Base-by-base conservation (phyloP, 1,284 basidiomycete genomes). In the Coniophora puteana region DNA sequence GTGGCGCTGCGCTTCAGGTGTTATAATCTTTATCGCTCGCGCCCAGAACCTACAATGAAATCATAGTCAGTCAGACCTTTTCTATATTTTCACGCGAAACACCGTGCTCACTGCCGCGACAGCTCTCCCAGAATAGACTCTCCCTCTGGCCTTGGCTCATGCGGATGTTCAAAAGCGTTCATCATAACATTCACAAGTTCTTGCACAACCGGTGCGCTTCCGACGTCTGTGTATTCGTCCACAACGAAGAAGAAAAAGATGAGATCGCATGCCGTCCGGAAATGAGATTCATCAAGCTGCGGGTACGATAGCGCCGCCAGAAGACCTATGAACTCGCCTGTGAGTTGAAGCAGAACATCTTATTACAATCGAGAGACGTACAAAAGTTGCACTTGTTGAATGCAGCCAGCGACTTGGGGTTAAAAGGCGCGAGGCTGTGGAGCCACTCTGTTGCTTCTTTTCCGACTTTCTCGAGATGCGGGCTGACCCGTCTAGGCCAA, bases 181-280 rank as follows among this genome's bases (percentile, higher is more conserved):
- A 44, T 38, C 14, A 44, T 36, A 17, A 46, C 31, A 12, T 46
- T 38, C 3, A 31, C 45, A 6, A 40, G 32, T 8, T 38, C 32
- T 8, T 26, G 24, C 8, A 34, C 37, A 17, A 23, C 43, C 4
- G 36, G 17, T 3, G 51, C 52, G 20, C 51, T 41, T 22, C 58
- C 55, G 1, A 59, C 49, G 42, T 72, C 69, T 10, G 65, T 63
- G 43, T 66, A 63, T 42, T 72, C 67, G 44, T 72, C 70, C 31
- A 69, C 55, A 11, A 67, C 58, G 45, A 69, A 71, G 45, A 68
- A 67, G 5, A 47, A 32, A 63, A 33, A 63, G 59, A 68, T 68
- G 11, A 70, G 47, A 42, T 72, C 69, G 46, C 64, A 65, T 4
- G 51, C 51, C 13, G 48, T 52, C 3, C 62, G 53, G 20, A 61